phyloP scores from a whole-genome alignment of 306 rosid species.

The Senna siamea region DNA sequence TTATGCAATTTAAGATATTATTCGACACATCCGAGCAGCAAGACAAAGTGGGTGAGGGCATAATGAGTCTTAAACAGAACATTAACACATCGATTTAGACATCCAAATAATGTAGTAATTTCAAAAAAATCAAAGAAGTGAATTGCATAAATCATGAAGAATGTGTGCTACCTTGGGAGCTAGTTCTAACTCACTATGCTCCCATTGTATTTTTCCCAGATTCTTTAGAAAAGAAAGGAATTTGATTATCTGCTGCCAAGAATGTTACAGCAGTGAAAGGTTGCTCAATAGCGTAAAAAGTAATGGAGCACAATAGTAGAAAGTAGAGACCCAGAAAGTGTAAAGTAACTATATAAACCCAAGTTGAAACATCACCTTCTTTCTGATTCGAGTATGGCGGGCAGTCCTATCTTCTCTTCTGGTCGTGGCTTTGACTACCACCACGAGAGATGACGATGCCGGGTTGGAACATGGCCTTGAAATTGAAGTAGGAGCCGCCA shows the following conservation, averaged over 20 bases:
- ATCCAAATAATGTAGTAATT: background rate
- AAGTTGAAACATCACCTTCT: slow-evolving; percentile 44
- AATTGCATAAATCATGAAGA: background rate
- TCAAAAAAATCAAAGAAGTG: background rate
- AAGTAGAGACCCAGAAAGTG: background rate
- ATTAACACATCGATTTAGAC: too few relatives aligned
- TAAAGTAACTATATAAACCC: background rate
- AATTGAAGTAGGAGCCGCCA: slow-evolving; percentile 8
- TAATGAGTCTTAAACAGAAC: too few relatives aligned
- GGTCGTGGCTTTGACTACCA: slow-evolving; percentile 59
- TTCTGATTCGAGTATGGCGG: slow-evolving; percentile 68
- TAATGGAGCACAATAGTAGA: background rate
- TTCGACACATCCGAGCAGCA: too few relatives aligned
- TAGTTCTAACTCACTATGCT: background rate
- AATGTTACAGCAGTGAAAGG: background rate
- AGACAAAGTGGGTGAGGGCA: too few relatives aligned
- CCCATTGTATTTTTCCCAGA: background rate
- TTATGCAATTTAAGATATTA: background rate
- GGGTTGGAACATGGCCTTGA: slow-evolving; percentile 26
- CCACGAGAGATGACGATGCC: slow-evolving; percentile 41
- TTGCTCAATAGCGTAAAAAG: background rate
- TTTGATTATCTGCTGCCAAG: background rate
- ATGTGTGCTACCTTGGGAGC: too few relatives aligned
- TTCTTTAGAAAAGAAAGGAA: background rate
- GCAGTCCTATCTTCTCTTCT: slow-evolving; percentile 70